phyloP scores from a whole-genome alignment of 306 rosid species.

The Lagenaria siceraria region DNA sequence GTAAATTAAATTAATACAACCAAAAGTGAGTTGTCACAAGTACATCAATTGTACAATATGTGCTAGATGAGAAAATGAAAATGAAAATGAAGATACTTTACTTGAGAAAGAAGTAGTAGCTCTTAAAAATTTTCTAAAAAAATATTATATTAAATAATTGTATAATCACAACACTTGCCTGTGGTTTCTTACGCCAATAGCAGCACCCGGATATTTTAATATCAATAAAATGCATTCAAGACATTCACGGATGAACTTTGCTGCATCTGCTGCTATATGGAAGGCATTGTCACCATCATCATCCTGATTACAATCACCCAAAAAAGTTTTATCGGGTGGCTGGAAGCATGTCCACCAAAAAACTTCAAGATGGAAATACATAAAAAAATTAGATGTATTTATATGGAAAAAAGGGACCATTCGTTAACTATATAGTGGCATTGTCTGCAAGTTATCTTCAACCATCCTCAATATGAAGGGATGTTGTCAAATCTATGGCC shows the following conservation, averaged over 20 bases:
- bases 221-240: conserved; percentile 85
- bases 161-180: conserved; percentile 34
- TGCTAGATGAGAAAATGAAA: neutral
- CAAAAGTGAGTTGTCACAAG: neutral
- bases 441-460: neutral
- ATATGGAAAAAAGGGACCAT: neutral
- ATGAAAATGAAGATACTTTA: neutral
- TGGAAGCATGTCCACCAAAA: neutral
- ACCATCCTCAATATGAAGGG: neutral
- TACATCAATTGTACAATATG: neutral
- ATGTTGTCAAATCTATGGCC: neutral
- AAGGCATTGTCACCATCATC: conserved; percentile 97
- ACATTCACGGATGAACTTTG: conserved; percentile 93
- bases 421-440: neutral
- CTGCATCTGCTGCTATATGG: conserved; percentile 94
- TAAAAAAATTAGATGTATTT: neutral
- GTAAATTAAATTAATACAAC: neutral
- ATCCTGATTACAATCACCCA: conserved; percentile 41
- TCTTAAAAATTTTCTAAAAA: neutral
- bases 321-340: neutral
- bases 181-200: conserved; percentile 80
- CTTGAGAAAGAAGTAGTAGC: neutral
- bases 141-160: neutral
- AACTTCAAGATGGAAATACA: neutral
- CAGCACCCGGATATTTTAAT: conserved; percentile 77